Conservation (phyloP, 106 monocot species). For the Platanthera guangdongensis region DNA sequence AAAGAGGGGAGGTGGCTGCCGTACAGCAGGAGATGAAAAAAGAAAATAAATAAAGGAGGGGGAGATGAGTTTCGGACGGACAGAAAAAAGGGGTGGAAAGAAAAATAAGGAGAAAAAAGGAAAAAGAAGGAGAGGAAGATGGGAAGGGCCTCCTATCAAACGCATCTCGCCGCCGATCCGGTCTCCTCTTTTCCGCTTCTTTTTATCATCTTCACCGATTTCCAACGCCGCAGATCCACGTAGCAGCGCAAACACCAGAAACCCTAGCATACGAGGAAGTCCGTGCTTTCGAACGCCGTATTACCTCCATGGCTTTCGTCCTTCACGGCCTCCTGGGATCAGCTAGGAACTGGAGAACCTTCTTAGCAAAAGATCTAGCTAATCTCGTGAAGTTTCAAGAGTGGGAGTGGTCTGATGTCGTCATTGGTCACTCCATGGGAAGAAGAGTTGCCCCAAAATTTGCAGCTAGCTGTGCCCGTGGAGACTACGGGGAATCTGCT, state of each 20-base stretch:
- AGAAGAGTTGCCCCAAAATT: slow-evolving; percentile 83
- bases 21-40: no score
- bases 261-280: slow-evolving; percentile 61
- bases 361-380: slow-evolving; percentile 59
- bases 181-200: slow-evolving; percentile 20
- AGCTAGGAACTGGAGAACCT: slow-evolving; percentile 49
- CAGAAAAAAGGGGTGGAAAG: no score
- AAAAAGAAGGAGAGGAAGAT: not conserved
- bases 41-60: no score
- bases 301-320: slow-evolving; percentile 37
- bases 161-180: slow-evolving; percentile 10
- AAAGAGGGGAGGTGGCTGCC: no score
- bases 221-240: slow-evolving; percentile 9
- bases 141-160: slow-evolving; percentile 4
- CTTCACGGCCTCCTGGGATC: slow-evolving; percentile 65
- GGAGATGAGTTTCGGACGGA: no score
- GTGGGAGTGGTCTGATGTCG: slow-evolving; percentile 91
- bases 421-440: slow-evolving; percentile 94
- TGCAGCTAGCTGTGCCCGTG: slow-evolving; percentile 54
- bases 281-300: slow-evolving; percentile 20
- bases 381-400: slow-evolving; percentile 57
- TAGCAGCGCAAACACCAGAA: slow-evolving; percentile 14
- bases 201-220: slow-evolving; percentile 1
- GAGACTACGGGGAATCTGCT: slow-evolving; percentile 66
- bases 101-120: no score